Conservation (phyloP, 1,284 basidiomycete genomes). For the Cryptococcus sp. region DNA sequence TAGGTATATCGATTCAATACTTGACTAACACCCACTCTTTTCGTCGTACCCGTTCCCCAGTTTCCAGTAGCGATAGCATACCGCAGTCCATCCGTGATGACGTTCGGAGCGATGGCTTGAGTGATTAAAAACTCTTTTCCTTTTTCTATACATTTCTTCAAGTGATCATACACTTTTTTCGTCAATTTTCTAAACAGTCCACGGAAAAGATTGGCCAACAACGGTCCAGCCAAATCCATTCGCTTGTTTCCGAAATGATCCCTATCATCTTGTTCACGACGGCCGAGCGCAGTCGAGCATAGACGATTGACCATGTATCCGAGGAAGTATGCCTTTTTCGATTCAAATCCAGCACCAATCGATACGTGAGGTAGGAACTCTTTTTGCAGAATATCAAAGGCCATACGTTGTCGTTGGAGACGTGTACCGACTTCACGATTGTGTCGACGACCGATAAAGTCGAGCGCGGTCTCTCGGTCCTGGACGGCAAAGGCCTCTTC, state of each 20-base stretch:
- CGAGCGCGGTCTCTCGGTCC: constrained; percentile 84
- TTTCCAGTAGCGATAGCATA: constrained; percentile 99
- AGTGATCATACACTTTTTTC: constrained; percentile 81
- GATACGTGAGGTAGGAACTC: constrained; percentile 98
- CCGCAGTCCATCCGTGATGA: constrained; percentile 96
- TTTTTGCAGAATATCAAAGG: constrained; percentile 96
- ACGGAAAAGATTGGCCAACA: constrained; percentile 91
- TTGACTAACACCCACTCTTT: constrained; percentile 97
- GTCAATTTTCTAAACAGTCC: constrained; percentile 97
- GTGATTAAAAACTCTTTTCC: constrained; percentile 93
- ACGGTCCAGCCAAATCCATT: constrained; percentile 89
- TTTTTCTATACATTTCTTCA: constrained; percentile 81
- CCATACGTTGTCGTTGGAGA: constrained; percentile 89
- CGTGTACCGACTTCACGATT: constrained; percentile 89
- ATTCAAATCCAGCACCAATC: constrained; percentile 91
- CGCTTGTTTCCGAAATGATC: constrained; percentile 99
- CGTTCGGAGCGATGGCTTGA: constrained; percentile 89
- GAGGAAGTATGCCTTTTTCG: constrained; percentile 99
- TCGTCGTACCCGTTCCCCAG: constrained; percentile 99
- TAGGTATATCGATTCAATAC: constrained; percentile 98
- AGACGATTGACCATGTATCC: constrained; percentile 99
- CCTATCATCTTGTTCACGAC: constrained; percentile 95
- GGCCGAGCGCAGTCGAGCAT: constrained; percentile 84
- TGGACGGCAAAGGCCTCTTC: constrained; percentile 99
- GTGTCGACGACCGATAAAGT: constrained; percentile 97